Evolutionary conservation across 306 rosid species (phyloP).

Genomic region (barrel medic (Medicago truncatula)): DNA sequence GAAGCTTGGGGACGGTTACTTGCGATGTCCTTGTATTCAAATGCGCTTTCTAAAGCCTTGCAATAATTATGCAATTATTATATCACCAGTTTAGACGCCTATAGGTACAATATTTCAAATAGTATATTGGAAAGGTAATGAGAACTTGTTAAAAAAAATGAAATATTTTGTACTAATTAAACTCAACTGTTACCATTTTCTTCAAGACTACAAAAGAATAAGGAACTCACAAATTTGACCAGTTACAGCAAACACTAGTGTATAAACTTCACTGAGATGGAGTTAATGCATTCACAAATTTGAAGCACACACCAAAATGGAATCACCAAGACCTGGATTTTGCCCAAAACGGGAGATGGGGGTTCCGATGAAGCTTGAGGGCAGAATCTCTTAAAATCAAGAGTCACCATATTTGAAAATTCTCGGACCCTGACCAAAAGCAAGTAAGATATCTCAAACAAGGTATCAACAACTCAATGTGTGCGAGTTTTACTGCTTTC

Average conservation of each 20-base stretch:
- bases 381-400: conserved; percentile 45
- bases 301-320: conserved; percentile 1
- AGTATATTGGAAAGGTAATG: not conserved
- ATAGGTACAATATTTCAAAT: not conserved
- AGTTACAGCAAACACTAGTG: not conserved
- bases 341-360: not conserved
- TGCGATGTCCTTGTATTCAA: not conserved
- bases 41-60: not conserved
- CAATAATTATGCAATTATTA: not conserved
- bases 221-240: not conserved
- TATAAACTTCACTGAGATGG: not conserved
- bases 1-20: not conserved
- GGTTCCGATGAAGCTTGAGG: conserved; percentile 13
- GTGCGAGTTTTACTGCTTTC: conserved; percentile 77
- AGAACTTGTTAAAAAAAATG: not conserved
- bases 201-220: conserved; percentile 15
- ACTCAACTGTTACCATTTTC: not conserved
- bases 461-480: conserved; percentile 52
- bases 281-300: not conserved
- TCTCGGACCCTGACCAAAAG: not conserved
- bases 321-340: conserved; percentile 7
- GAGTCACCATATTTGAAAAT: conserved; percentile 46
- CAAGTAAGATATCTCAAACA: conserved; percentile 31
- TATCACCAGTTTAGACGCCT: not conserved
- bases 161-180: not conserved